A percentile compares a stretch with the other conserved stretches of the same genome.
Conservation (phyloP, 2,329 filamentous ascomycete species). For the Neonectria hederae region DNA sequence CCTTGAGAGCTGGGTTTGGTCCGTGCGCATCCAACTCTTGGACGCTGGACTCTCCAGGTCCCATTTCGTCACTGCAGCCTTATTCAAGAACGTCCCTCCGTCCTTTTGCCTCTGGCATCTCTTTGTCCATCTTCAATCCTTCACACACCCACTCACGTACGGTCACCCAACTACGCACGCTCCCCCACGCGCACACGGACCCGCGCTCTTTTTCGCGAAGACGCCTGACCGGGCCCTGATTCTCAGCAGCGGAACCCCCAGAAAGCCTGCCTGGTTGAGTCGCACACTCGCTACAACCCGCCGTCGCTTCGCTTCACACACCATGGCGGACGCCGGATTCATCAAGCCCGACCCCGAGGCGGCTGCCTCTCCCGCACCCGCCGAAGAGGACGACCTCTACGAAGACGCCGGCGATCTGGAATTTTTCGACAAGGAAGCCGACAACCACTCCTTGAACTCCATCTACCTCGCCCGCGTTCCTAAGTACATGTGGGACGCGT, state of each 20-base stretch:
- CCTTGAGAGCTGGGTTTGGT: conserved; percentile 4
- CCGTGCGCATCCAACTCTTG: conserved; percentile 25
- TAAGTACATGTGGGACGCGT: conserved; percentile 82
- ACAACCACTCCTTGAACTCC: conserved; percentile 53
- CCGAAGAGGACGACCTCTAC: conserved; percentile 75
- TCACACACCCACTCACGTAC: not conserved
- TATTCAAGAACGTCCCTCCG: conserved; percentile 6
- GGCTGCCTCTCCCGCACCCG: conserved; percentile 53
- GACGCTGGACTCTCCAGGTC: conserved; percentile 6
- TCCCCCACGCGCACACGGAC: too few relatives aligned
- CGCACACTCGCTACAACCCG: conserved; percentile 16
- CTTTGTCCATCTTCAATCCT: conserved; percentile 19
- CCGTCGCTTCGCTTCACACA: conserved; percentile 8
- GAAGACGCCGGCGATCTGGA: conserved; percentile 66
- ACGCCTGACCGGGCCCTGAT: not conserved
- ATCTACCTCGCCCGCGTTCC: conserved; percentile 82
- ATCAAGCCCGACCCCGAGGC: conserved; percentile 62
- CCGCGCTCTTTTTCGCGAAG: not conserved
- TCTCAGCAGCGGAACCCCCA: not conserved
- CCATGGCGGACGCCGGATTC: conserved; percentile 47
- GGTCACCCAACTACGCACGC: too few relatives aligned
- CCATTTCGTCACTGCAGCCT: conserved; percentile 39
- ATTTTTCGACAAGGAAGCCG: conserved; percentile 59
- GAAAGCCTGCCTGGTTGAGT: not conserved
- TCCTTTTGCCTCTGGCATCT: conserved; percentile 3